Base-by-base conservation (phyloP, 192 early-diverging fungal genomes). In the Gamsiella multidivaricata region DNA sequence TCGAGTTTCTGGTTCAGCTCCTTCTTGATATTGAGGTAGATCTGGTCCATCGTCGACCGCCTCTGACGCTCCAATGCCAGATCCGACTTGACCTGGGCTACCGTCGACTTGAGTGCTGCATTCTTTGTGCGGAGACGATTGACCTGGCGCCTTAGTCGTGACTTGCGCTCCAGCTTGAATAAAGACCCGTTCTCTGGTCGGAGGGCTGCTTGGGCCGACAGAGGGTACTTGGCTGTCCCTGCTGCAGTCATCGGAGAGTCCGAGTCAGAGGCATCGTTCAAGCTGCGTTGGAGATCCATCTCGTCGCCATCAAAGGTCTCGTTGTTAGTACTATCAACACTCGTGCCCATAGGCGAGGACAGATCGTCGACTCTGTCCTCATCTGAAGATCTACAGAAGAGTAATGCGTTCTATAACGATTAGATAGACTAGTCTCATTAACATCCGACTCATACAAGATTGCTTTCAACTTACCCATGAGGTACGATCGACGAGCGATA, bases 91-190 rank as follows among this genome's bases (percentile, higher is more conserved):
- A 58, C 50, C 26, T 75, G 71, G 0, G 42, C 18, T 15, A 75
- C 47, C 33, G 51, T 51, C 14, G 57, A 42, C 43, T 61, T 65
- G 25, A 75, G 45, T 3, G 64, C 37, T 0, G 46, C n/a, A 31
- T 75, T 75, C 51, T 75, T 66, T 31, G 52, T 56, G n/a, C 52
- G 62, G 29, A 75, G 51, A 4, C 64, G 55, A 31, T 75, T 56
- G 26, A 60, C n/a, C 49, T 47, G 54, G 18, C 70, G 25, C 31
- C 32, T 58, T 11, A 55, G 54, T 8, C 31, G 54, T 2, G 70
- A 73, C n/a, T 62, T 55, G 7, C 62, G 70, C 26, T 53, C 41
- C 46, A 65, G 18, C 22, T 36, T 41, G 32, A 68, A 10, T 6
- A 11, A 36, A 46, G 32, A 45, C 15, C 52, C 32, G 14, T 33